phyloP scores from a whole-genome alignment of 1,139 yeast genomes.

The Hemisphaericaspora subhashii region DNA sequence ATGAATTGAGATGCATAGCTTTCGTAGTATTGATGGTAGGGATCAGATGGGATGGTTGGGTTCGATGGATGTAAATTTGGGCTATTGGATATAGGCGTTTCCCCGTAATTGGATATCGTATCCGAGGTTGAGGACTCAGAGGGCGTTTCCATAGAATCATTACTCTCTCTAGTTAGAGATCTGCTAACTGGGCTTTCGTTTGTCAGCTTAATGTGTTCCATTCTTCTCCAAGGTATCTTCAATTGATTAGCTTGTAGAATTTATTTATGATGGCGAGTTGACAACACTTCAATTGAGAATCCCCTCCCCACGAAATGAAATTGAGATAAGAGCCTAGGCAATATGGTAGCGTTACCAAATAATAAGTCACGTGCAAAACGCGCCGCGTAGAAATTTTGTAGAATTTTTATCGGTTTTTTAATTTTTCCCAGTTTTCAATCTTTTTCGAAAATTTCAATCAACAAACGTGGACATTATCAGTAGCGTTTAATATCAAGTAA shows the following conservation, averaged over 20 bases:
- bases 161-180: neutral
- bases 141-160: constrained; percentile 2
- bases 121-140: neutral
- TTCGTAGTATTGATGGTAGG: constrained; percentile 25
- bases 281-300: no score
- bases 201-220: no score
- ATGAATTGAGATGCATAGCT: constrained; percentile 50
- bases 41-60: constrained; percentile 4
- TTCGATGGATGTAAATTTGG: neutral
- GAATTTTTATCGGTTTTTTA: neutral
- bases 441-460: no score
- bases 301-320: no score
- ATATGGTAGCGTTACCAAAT: no score
- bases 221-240: no score
- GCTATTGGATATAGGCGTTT: neutral
- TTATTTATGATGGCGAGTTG: no score
- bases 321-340: no score
- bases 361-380: constrained; percentile 1
- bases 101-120: neutral
- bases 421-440: no score
- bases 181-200: no score
- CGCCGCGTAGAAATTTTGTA: constrained; percentile 3
- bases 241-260: no score
- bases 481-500: neutral
- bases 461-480: constrained; percentile 1